Percentiles rank a stretch among this genome's conserved stretches.
Conservation (phyloP, 78 protist genomes). For the Diacronema lutheri region DNA sequence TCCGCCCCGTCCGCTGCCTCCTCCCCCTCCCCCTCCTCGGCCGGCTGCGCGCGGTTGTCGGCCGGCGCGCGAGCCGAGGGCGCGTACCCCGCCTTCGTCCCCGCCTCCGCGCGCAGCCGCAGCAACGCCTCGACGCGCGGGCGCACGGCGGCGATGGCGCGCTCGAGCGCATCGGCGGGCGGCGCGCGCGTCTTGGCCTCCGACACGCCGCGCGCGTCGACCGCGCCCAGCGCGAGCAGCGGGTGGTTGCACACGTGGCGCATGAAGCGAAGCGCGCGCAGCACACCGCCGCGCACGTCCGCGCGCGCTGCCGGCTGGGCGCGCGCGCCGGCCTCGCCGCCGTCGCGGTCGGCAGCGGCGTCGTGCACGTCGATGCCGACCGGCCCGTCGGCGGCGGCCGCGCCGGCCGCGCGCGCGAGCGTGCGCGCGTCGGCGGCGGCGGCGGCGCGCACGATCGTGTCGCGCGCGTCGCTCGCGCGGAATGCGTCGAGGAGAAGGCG, state of each 20-base stretch:
- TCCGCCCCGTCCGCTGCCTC: too few relatives aligned
- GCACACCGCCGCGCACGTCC: too few relatives aligned
- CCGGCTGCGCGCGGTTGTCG: too few relatives aligned
- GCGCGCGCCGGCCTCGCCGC: background rate
- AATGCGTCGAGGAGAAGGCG: slow-evolving; percentile 11
- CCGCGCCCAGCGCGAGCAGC: background rate
- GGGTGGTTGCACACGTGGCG: slow-evolving; percentile 33
- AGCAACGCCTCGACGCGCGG: too few relatives aligned
- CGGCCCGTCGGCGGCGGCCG: too few relatives aligned
- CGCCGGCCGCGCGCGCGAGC: too few relatives aligned
- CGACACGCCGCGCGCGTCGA: background rate
- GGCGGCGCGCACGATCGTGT: background rate
- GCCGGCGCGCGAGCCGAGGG: too few relatives aligned
- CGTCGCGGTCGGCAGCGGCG: background rate
- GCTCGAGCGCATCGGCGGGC: slow-evolving; percentile 3
- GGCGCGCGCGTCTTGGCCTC: background rate
- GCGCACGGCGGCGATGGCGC: background rate
- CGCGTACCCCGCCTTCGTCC: too few relatives aligned
- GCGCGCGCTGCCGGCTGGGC: too few relatives aligned
- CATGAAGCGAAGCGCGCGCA: slow-evolving; percentile 2
- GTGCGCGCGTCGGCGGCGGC: background rate
- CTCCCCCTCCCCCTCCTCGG: too few relatives aligned
- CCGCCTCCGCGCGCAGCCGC: too few relatives aligned
- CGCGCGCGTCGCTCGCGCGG: background rate
- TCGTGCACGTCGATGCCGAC: too few relatives aligned